phyloP scores from a whole-genome alignment of 495 filamentous ascomycete genomes.

The Hypoxylon lenormandii region DNA sequence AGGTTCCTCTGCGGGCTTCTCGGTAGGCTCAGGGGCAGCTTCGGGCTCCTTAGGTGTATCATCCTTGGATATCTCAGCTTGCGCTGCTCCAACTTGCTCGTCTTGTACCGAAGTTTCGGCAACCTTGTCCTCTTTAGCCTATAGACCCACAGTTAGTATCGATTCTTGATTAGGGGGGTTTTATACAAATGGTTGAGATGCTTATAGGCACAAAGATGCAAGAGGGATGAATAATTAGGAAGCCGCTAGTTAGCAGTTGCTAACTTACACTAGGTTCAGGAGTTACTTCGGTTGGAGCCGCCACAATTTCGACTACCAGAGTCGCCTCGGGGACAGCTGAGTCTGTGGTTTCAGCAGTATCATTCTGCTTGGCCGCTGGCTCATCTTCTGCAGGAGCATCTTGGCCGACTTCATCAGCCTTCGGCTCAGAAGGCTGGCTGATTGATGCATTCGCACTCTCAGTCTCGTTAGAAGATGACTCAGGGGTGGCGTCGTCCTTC shows the following conservation, averaged over 20 bases:
- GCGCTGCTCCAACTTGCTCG: not conserved
- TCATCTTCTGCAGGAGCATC: constrained; percentile 7
- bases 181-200: no score
- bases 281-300: not conserved
- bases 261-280: not conserved
- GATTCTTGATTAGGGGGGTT: no score
- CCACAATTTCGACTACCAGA: constrained; percentile 1
- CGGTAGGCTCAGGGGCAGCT: constrained; percentile 1
- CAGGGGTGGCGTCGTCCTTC: constrained; percentile 11
- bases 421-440: not conserved
- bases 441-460: constrained; percentile 1
- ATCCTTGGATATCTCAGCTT: constrained; percentile 1
- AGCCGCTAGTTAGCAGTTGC: no score
- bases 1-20: constrained; percentile 1
- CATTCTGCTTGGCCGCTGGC: constrained; percentile 9
- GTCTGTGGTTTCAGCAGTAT: constrained; percentile 1
- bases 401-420: not conserved
- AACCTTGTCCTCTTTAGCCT: not conserved
- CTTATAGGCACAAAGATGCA: no score
- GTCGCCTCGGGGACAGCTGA: constrained; percentile 5
- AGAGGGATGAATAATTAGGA: no score
- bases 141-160: no score
- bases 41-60: constrained; percentile 1
- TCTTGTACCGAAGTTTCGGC: not conserved
- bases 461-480: not conserved